Evolutionary conservation across 805 yeast species (phyloP), one percentile per base, ranked within the genome.

Genomic region (Starmerella kuoi): DNA sequence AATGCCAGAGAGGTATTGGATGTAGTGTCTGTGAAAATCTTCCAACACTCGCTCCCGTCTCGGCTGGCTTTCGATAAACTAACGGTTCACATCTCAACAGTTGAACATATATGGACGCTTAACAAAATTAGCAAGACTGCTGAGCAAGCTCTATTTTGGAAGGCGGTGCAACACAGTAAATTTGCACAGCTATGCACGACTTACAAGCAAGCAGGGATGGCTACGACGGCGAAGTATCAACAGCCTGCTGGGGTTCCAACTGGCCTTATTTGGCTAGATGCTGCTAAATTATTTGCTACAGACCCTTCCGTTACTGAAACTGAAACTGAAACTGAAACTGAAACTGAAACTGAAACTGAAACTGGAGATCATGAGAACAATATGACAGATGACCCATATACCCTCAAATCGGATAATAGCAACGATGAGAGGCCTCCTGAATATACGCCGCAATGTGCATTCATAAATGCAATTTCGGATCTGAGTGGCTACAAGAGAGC

Each of bases 61-160:
- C 31, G 75, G 30, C 51, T 65, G 37, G 83, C 87, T 0, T 72
- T 74, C 51, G 65, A 69, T 45, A 79, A 76, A 55, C 84, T 82
- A 55, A 68, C 68, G 30, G 65, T 72, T 17, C 95, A 84, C 61
- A 54, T 80, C 1, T 67, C 67, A 25, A 71, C 70, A 37, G 73
- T 79, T 1, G 50, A 65, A 7, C 59, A 62, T 6, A 53, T 69
- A 4, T 19, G 37, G 38, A n/a, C 2, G 4, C 9, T 48, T 62
- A 12, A 41, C 48, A 2, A 51, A 55, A 9, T 54, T 47, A 12
- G 52, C 61, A 5, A 61, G 54, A 17, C 24, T 11, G 12, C 39
- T 19, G 1, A n/a, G 12, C 11, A 23, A 2, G 44, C 48, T 2
- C 27, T 45, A n/a, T 57, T 66, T 31, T 82, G 93, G 93, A 52